Percentiles rank a stretch among this genome's conserved stretches.
phyloP scores from a whole-genome alignment of 352 stramenopile species.

The Globisporangium okanoganense region DNA sequence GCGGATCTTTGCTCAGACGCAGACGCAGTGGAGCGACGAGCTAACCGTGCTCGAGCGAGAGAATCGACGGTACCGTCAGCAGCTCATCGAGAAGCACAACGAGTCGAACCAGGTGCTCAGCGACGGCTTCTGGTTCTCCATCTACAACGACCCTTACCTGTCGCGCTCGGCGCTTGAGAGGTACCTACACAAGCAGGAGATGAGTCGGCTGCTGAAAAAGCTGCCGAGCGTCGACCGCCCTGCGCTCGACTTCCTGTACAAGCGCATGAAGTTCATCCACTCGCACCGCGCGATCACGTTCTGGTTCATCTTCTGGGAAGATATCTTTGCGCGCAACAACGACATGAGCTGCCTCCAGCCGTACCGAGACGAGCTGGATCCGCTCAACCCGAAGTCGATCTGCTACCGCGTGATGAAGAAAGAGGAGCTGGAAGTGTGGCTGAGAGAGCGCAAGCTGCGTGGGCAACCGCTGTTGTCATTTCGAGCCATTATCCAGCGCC shows the following conservation, averaged over 20 bases:
- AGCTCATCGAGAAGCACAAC: slow-evolving; percentile 18
- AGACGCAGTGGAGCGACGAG: slow-evolving; percentile 18
- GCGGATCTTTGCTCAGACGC: slow-evolving; percentile 24
- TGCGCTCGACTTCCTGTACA: slow-evolving; percentile 32
- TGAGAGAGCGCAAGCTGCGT: slow-evolving; percentile 5
- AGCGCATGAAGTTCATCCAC: slow-evolving; percentile 28
- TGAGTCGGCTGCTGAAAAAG: slow-evolving; percentile 19
- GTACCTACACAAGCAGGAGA: slow-evolving; percentile 27
- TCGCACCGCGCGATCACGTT: slow-evolving; percentile 27
- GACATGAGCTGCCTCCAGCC: slow-evolving; percentile 7
- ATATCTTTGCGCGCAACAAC: slow-evolving; percentile 10
- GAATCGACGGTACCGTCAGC: slow-evolving; percentile 23
- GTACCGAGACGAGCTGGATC: slow-evolving; percentile 4
- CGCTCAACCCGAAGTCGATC: slow-evolving; percentile 7
- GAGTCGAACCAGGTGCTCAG: slow-evolving; percentile 26
- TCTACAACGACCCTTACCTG: slow-evolving; percentile 35
- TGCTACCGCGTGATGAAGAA: slow-evolving; percentile 10
- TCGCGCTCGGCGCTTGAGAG: slow-evolving; percentile 17
- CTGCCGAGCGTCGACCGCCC: slow-evolving; percentile 15
- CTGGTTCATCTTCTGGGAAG: slow-evolving; percentile 31
- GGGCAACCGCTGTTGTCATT: neutral
- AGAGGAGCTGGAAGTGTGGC: slow-evolving; percentile 6
- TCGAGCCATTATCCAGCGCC: neutral
- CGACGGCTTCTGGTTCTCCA: slow-evolving; percentile 46
- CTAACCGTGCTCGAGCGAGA: slow-evolving; percentile 10